phyloP scores from a whole-genome alignment of 2,329 filamentous ascomycete species.

The Talaromyces atroroseus region DNA sequence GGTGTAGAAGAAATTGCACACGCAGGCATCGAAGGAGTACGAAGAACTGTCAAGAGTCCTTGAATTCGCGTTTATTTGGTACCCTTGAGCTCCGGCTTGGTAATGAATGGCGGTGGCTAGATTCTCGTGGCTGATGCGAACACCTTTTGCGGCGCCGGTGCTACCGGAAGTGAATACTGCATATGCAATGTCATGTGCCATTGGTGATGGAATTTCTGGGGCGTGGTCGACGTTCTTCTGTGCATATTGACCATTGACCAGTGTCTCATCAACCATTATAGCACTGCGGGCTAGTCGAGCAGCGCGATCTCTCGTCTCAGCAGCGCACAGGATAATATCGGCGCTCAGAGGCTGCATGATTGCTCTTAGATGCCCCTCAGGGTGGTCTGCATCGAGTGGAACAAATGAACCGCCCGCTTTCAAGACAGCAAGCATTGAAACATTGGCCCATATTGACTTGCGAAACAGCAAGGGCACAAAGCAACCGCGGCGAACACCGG shows the following conservation, averaged over 20 bases:
- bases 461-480: slow-evolving; percentile 22
- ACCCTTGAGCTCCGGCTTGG: too few species aligned
- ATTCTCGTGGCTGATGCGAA: slow-evolving; percentile 31
- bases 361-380: too few species aligned
- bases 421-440: slow-evolving; percentile 16
- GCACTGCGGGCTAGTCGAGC: not conserved
- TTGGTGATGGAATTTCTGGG: not conserved
- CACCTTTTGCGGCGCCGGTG: slow-evolving; percentile 42
- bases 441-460: slow-evolving; percentile 19
- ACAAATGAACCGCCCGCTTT: slow-evolving; percentile 15
- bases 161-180: slow-evolving; percentile 30
- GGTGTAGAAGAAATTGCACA: slow-evolving; percentile 30
- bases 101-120: slow-evolving; percentile 25
- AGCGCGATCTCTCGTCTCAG: slow-evolving; percentile 3
- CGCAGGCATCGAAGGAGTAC: slow-evolving; percentile 21
- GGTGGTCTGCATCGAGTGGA: not conserved
- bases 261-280: too few species aligned
- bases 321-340: too few species aligned
- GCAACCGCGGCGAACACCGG: slow-evolving; percentile 23
- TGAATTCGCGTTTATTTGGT: slow-evolving; percentile 27
- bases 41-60: slow-evolving; percentile 35
- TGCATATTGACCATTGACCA: too few species aligned
- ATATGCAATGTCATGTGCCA: not conserved
- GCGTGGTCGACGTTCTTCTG: too few species aligned
- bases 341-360: too few species aligned